Evolutionary conservation across 495 filamentous ascomycete species (phyloP).

Genomic region (Elaphomyces granulatus): DNA sequence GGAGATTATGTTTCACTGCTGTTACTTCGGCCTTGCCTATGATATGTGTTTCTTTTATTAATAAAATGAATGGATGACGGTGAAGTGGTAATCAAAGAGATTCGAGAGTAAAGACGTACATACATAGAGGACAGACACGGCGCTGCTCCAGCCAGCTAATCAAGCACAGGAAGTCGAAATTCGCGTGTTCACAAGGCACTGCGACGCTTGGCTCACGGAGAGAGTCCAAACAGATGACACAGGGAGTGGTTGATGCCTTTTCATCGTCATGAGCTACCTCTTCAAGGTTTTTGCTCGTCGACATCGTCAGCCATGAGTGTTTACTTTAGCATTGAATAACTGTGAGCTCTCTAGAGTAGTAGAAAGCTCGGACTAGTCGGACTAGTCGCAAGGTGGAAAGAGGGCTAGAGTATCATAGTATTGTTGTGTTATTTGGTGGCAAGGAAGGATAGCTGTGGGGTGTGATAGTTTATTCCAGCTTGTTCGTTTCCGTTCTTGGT

Average conservation of each 20-base stretch:
- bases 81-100: conserved; percentile 1
- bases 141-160: conserved; percentile 68
- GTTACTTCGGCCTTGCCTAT: conserved; percentile 47
- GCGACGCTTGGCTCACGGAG: conserved; percentile 58
- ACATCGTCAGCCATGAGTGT: conserved; percentile 26
- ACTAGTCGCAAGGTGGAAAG: no score
- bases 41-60: background rate
- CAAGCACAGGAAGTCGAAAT: conserved; percentile 76
- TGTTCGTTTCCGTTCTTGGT: no score
- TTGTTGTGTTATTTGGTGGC: no score
- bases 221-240: conserved; percentile 55
- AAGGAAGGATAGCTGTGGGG: no score
- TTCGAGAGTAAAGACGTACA: conserved; percentile 3
- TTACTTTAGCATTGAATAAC: background rate
- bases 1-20: conserved; percentile 53
- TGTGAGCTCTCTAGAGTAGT: no score
- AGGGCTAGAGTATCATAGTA: no score
- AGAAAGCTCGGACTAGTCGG: no score
- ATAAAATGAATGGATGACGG: no score
- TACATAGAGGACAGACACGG: conserved; percentile 62
- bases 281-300: conserved; percentile 27
- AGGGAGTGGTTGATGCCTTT: conserved; percentile 22
- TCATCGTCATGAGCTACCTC: conserved; percentile 27
- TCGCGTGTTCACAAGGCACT: conserved; percentile 60
- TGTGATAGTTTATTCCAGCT: no score